phyloP scores from a whole-genome alignment of 73 alveolate genomes.

The Tetrahymena malaccensis region DNA sequence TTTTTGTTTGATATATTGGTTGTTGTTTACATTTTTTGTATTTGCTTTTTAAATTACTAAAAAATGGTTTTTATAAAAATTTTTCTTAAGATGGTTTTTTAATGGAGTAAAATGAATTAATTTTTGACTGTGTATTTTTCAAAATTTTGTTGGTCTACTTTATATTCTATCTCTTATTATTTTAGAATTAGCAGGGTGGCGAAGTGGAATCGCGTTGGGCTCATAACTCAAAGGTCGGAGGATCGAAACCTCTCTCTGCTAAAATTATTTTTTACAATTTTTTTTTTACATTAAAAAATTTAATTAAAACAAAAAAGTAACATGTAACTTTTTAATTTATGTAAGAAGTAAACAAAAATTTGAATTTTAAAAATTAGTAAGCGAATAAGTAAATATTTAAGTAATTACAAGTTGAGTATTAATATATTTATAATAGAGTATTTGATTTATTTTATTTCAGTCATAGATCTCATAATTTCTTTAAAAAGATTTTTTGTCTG shows the following conservation, averaged over 20 bases:
- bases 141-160: neutral
- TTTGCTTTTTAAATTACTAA: no score
- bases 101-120: no score
- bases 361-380: neutral
- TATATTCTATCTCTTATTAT: neutral
- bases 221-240: conserved; percentile 99
- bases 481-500: neutral
- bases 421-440: neutral
- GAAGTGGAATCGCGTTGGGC: conserved; percentile 99
- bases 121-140: no score
- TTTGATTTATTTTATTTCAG: neutral
- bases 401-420: no score
- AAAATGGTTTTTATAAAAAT: no score
- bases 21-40: no score
- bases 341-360: no score
- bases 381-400: neutral
- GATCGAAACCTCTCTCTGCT: conserved; percentile 98
- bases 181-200: conserved; percentile 74
- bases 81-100: no score
- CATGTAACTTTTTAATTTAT: no score
- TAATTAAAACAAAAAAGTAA: no score
- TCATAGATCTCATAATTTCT: neutral
- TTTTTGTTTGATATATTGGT: no score
- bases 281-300: no score
- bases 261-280: conserved; percentile 3